Evolutionary conservation across 805 yeast species (phyloP).

Genomic region (Sungouiozyma ichnusensis): DNA sequence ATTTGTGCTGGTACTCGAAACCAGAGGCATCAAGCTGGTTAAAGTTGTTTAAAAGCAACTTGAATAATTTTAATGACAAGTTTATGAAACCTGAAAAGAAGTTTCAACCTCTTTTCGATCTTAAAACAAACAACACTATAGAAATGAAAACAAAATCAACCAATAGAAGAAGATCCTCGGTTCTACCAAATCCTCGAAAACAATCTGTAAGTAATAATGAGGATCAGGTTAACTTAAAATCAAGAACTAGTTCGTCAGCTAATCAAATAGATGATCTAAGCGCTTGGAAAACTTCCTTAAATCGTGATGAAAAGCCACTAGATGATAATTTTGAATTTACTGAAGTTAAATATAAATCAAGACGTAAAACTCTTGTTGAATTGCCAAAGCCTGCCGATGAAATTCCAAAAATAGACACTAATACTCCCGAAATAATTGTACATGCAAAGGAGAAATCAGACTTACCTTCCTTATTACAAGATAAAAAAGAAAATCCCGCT

Average conservation of each 20-base stretch:
- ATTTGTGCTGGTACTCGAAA: neutral
- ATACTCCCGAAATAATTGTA: conserved; percentile 10
- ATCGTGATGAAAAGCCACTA: conserved; percentile 6
- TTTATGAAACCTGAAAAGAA: conserved; percentile 30
- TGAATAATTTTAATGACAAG: conserved; percentile 31
- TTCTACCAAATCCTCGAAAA: neutral
- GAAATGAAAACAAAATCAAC: neutral
- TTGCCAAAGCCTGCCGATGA: neutral
- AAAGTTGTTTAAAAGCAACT: conserved; percentile 28
- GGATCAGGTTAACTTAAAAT: neutral
- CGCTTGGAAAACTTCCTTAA: neutral
- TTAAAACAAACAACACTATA: conserved; percentile 1
- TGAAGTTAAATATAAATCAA: conserved; percentile 13
- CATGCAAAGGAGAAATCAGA: conserved; percentile 7
- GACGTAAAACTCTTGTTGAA: conserved; percentile 8
- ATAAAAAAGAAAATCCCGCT: neutral
- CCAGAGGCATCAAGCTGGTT: conserved; percentile 22
- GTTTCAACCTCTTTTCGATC: conserved; percentile 32
- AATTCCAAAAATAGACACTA: neutral
- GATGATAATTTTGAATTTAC: conserved; percentile 12
- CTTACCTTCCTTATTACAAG: conserved; percentile 11
- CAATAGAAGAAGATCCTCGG: conserved; percentile 7
- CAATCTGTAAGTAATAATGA: no score
- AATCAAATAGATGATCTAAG: neutral
- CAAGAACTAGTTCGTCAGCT: neutral